phyloP scores from a whole-genome alignment of 345 rosid species.

The sweet orange (Citrus sinensis) region DVS_A1.0 CM039168.1:7913501-7914000 shows the following conservation, averaged over 20 bases:
- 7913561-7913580: neutral
- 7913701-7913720: conserved; percentile 48
- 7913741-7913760: conserved; percentile 73
- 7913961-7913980: conserved; percentile 30
- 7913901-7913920: conserved; percentile 53
- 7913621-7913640: conserved; percentile 3
- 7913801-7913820: conserved; percentile 15
- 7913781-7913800: conserved; percentile 37
- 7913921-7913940: conserved; percentile 55
- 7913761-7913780: conserved; percentile 55
- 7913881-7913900: conserved; percentile 47
- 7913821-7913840: conserved; percentile 29
- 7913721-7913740: conserved; percentile 57
- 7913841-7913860: conserved; percentile 82
- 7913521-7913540: neutral
- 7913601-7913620: neutral
- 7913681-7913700: conserved; percentile 26
- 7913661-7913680: conserved; percentile 47
- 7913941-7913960: conserved; percentile 36
- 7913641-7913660: conserved; percentile 77
- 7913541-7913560: neutral
- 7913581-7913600: neutral
- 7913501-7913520: conserved; percentile 26
- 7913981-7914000: conserved; percentile 21
- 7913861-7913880: conserved; percentile 69